phyloP scores from a whole-genome alignment of 1,139 yeast species.

The Chernovozyma sophiae-reginae region DNA sequence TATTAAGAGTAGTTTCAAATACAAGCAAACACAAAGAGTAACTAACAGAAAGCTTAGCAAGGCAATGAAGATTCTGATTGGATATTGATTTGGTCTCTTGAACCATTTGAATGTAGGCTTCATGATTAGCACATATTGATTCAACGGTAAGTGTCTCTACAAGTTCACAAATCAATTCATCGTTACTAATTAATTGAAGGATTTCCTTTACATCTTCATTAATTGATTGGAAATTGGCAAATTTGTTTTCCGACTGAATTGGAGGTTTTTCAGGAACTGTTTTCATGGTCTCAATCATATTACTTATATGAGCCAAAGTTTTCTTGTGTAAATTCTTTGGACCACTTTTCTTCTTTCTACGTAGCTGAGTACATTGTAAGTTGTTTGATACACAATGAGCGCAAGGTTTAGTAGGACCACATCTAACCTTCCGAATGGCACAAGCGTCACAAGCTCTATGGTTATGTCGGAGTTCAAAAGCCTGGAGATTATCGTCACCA shows the following conservation, averaged over 20 bases:
- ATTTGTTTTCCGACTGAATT: background rate
- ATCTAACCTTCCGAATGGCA: slow-evolving; percentile 39
- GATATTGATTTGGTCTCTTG: slow-evolving; percentile 4
- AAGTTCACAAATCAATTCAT: slow-evolving; percentile 20
- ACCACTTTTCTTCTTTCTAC: slow-evolving; percentile 41
- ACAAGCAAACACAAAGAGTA: slow-evolving; percentile 5
- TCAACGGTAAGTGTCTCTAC: slow-evolving; percentile 26
- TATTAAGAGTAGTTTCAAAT: slow-evolving; percentile 4
- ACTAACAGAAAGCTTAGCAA: slow-evolving; percentile 3
- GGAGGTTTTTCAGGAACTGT: background rate
- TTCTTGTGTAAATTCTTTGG: slow-evolving; percentile 39
- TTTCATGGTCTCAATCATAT: slow-evolving; percentile 13
- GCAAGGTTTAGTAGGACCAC: slow-evolving; percentile 39
- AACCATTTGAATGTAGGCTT: slow-evolving; percentile 26
- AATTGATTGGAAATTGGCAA: background rate
- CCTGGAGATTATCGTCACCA: too few species aligned
- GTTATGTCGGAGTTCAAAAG: background rate
- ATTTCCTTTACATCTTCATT: slow-evolving; percentile 16
- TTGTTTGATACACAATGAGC: slow-evolving; percentile 33
- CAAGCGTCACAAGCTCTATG: slow-evolving; percentile 43
- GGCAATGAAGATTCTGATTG: background rate
- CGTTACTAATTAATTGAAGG: slow-evolving; percentile 17
- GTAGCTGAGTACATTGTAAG: slow-evolving; percentile 33
- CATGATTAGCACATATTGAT: slow-evolving; percentile 21
- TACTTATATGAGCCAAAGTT: slow-evolving; percentile 33